Evolutionary conservation across 106 monocot genomes (phyloP).

Genomic region (Xerophyta viscosa): DNA sequence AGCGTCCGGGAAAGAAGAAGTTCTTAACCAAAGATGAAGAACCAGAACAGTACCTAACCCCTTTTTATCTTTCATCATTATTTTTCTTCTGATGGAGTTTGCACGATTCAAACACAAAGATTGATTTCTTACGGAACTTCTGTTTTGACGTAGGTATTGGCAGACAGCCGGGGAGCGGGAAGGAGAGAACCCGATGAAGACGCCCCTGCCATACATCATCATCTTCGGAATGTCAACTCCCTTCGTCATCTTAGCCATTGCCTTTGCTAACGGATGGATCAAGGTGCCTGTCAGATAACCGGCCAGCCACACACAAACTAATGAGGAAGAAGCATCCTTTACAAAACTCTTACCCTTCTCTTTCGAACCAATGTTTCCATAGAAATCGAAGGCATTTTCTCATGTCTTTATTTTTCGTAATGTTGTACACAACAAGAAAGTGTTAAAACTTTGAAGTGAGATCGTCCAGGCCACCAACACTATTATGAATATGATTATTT

Average conservation of each 20-base stretch:
- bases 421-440: no score
- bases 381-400: no score
- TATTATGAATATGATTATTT: no score
- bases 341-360: neutral
- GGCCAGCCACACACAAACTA: neutral
- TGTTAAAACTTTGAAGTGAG: no score
- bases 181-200: conserved; percentile 99
- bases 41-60: conserved; percentile 10
- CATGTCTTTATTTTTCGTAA: no score
- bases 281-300: conserved; percentile 66
- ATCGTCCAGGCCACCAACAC: no score
- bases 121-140: no score
- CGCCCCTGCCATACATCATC: conserved; percentile 91
- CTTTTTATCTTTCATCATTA: neutral
- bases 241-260: conserved; percentile 89
- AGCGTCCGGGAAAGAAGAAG: conserved; percentile 73
- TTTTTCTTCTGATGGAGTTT: neutral
- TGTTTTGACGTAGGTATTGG: conserved; percentile 65
- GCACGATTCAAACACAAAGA: no score
- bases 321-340: neutral
- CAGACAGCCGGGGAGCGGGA: conserved; percentile 89
- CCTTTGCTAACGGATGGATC: conserved; percentile 98
- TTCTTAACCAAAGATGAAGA: conserved; percentile 96
- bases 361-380: neutral
- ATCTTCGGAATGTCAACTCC: conserved; percentile 97